Conservation (phyloP, 352 stramenopile genomes). For the Globisporangium recalcitrans region DNA sequence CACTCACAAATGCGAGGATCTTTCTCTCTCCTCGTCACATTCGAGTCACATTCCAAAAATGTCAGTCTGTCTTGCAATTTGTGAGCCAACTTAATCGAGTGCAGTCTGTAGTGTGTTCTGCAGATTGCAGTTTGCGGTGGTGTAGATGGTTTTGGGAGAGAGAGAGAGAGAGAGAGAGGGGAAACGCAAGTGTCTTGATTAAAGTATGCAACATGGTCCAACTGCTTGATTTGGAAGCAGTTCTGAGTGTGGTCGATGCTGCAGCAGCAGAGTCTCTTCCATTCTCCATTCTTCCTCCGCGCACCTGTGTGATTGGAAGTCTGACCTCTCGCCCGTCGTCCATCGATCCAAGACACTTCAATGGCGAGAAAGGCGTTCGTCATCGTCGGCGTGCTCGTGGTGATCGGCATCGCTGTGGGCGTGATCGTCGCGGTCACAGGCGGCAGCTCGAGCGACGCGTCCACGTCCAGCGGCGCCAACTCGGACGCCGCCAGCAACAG, state of each 20-base stretch:
- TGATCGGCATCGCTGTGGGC: constrained; percentile 56
- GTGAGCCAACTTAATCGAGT: neutral
- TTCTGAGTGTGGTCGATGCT: too few species aligned
- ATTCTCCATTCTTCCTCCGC: constrained; percentile 20
- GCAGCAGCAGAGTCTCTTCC: neutral
- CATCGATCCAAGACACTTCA: neutral
- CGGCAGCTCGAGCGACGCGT: constrained; percentile 23
- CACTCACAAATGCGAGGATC: neutral
- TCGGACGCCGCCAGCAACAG: constrained; percentile 10
- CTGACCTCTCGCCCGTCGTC: neutral
- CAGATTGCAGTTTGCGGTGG: neutral
- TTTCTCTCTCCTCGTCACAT: neutral
- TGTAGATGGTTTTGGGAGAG: neutral
- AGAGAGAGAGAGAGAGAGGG: neutral
- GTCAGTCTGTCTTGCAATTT: neutral
- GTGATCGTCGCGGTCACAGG: constrained; percentile 63
- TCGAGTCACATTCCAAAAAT: neutral
- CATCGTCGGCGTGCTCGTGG: constrained; percentile 58
- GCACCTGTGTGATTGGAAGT: neutral
- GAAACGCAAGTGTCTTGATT: constrained; percentile 3
- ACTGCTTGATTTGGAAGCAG: neutral
- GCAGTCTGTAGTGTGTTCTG: neutral
- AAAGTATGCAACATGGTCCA: neutral
- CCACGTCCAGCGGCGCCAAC: constrained; percentile 21
- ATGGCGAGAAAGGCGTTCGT: constrained; percentile 63